Evolutionary conservation across 345 rosid genomes (phyloP).

Genomic region (Citrus mangshanensis): DNA sequence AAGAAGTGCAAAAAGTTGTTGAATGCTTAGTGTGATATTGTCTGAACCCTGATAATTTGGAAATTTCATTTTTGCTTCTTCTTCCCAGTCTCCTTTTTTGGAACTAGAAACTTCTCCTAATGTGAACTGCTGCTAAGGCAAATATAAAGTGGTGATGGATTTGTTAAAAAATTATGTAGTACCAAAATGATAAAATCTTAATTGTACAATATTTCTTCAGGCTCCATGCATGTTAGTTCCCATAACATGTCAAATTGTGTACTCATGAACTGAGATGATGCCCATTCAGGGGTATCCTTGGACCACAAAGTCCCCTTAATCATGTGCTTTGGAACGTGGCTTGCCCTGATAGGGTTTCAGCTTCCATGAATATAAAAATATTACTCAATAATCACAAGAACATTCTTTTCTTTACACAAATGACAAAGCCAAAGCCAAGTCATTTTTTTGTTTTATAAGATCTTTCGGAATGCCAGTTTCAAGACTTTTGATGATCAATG

Average conservation of each 20-base stretch:
- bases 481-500: not conserved
- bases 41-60: not conserved
- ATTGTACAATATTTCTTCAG: not conserved
- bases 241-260: not conserved
- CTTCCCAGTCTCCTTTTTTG: too few relatives aligned
- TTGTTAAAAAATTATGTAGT: too few relatives aligned
- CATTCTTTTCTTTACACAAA: not conserved
- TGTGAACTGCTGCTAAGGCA: too few relatives aligned
- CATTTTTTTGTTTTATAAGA: not conserved
- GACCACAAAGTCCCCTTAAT: not conserved
- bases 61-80: not conserved
- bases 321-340: not conserved
- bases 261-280: not conserved
- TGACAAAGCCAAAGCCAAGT: not conserved
- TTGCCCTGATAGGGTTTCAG: not conserved
- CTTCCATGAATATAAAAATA: not conserved
- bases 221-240: not conserved
- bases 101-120: too few relatives aligned
- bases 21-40: not conserved
- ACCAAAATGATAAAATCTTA: not conserved
- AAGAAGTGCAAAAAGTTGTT: slow-evolving; percentile 5
- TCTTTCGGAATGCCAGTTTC: slow-evolving; percentile 3
- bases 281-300: not conserved
- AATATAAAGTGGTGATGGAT: too few relatives aligned
- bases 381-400: not conserved